Base-by-base conservation (phyloP, 108 stramenopile species). In the Cyclotella choctawhatcheeana region DNA sequence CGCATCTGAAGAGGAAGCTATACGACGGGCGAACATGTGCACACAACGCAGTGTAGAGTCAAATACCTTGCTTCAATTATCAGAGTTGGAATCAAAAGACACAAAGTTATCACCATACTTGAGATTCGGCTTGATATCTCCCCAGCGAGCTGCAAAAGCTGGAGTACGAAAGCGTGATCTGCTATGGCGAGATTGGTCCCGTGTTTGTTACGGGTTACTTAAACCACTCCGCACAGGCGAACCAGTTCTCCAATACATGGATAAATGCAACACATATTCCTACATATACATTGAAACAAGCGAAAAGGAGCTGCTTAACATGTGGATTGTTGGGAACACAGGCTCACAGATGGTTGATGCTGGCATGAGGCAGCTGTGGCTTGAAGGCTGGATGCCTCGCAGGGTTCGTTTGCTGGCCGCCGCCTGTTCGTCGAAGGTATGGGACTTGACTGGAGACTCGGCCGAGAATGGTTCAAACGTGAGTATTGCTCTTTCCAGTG, bases 31-130 rank as follows among this genome's bases (percentile, higher is more conserved):
- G 0, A 73, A 44, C 6, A 54, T 5, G 17, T 17, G 27, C 22
- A 24, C 21, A 45, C 6, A 21, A 45, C 8, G 3, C n/a, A 53
- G 34, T 18, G 21, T n/a, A 32, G 67, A 55, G 12, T 40, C 67
- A 43, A 29, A 53, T 26, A 44, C 43, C 18, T 52, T 62, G 47
- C 53, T 35, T 14, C 61, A 56, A 14, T 43, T 73, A 3, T 63
- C 62, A 7, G 71, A 73, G 37, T 51, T 63, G 32, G 71, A 55
- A 17, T 73, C 71, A 8, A 73, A 29, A 7, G 51, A 54, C 31
- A 73, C 71, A 12, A 63, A 59, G n/a, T 37, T 85, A 17, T 85
- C 84, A 22, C 81, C 84, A 0, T 85, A 85, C 69, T 63, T 85
- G 35, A 48, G 67, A 54, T 56, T 63, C 33, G 84, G 84, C 16